These are phyloP conservation scores for Blastocystis sp. DNA, from an alignment of 352 stramenopile genomes.

Conservation along the genomic window DNA sequence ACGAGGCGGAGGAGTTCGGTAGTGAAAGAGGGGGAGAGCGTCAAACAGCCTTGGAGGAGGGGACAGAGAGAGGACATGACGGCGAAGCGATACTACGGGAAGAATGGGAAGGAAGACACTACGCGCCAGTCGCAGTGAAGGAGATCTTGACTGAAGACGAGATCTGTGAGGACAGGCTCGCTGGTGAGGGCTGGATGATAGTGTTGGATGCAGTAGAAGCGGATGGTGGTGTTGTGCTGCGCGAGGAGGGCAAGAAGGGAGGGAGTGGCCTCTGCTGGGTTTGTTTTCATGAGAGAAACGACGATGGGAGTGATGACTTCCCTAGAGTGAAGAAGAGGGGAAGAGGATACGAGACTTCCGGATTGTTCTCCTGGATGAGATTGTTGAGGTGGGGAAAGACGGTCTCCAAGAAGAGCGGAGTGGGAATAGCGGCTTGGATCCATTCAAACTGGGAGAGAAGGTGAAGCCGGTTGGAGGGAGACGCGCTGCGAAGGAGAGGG, in stretches of 20 bases:
- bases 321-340: background rate
- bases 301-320: conserved; percentile 34
- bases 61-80: background rate
- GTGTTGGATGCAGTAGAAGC: conserved; percentile 13
- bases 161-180: background rate
- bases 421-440: background rate
- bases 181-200: background rate
- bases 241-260: conserved; percentile 1
- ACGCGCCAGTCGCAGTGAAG: conserved; percentile 19
- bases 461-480: background rate
- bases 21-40: background rate
- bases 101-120: background rate
- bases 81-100: background rate
- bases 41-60: background rate
- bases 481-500: background rate
- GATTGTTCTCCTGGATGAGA: background rate
- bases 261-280: background rate
- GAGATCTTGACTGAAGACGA: conserved; percentile 13
- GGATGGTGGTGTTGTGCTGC: background rate
- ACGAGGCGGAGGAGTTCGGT: background rate
- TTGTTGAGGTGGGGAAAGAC: conserved; percentile 11
- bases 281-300: conserved; percentile 18
- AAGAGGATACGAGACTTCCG: background rate
- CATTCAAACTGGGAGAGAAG: background rate
- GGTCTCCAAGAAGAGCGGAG: background rate